A percentile compares a stretch with the other conserved stretches of the same genome.
Conservation (phyloP, 192 early-diverging fungal species). For the Umbelopsis sp. region DNA sequence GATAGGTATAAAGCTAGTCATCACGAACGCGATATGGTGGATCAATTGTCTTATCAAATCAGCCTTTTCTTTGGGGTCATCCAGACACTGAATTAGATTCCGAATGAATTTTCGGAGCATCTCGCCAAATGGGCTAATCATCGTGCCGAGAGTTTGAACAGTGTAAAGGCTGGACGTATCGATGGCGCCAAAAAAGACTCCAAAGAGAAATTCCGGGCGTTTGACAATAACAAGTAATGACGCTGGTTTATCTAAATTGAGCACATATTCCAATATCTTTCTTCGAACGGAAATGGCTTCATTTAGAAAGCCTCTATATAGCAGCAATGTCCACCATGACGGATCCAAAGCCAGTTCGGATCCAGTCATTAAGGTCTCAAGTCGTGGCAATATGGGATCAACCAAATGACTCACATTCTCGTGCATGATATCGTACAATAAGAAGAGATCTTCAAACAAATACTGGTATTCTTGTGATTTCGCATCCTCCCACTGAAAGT, state of each 20-base stretch:
- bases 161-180: conserved; percentile 31
- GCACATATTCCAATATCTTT: conserved; percentile 31
- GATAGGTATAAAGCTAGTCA: conserved; percentile 27
- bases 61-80: conserved; percentile 25
- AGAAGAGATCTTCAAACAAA: conserved; percentile 55
- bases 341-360: conserved; percentile 22
- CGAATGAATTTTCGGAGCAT: conserved; percentile 26
- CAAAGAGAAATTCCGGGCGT: conserved; percentile 33
- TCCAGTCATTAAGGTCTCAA: conserved; percentile 32
- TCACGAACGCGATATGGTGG: conserved; percentile 36
- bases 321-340: conserved; percentile 37
- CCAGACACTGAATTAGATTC: conserved; percentile 20
- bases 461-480: conserved; percentile 23
- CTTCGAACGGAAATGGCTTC: conserved; percentile 31
- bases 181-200: conserved; percentile 24
- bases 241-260: conserved; percentile 16
- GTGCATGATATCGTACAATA: conserved; percentile 51
- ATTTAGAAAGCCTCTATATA: conserved; percentile 38
- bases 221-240: conserved; percentile 23
- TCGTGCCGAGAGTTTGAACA: conserved; percentile 27
- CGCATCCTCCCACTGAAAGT: conserved; percentile 29
- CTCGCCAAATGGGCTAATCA: conserved; percentile 40
- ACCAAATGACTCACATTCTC: conserved; percentile 51
- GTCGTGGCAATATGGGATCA: conserved; percentile 51
- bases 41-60: conserved; percentile 31